Conservation (phyloP, 2,329 filamentous ascomycete species). For the Penicillium sp. region DNA sequence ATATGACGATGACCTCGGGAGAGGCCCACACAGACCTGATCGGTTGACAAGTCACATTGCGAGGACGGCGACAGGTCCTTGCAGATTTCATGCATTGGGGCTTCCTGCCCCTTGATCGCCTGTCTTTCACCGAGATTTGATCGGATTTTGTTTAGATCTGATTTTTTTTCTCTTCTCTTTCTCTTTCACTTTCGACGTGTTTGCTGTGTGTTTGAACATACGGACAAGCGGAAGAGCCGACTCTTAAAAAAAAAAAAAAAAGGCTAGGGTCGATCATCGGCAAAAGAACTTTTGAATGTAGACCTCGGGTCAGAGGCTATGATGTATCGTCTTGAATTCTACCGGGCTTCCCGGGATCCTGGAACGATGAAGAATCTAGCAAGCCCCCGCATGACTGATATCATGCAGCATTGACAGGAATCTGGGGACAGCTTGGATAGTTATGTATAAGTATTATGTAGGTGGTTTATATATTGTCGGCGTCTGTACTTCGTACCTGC, state of each 20-base stretch:
- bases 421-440: slow-evolving; percentile 1
- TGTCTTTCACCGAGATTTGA: neutral
- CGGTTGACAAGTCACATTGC: slow-evolving; percentile 33
- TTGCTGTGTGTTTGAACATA: neutral
- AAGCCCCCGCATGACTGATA: slow-evolving; percentile 18
- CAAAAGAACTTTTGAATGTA: neutral
- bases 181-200: neutral
- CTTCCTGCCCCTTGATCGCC: slow-evolving; percentile 11
- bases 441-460: neutral
- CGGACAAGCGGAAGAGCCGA: neutral
- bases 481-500: neutral
- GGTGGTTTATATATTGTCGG: neutral
- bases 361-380: slow-evolving; percentile 12
- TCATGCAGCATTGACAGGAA: slow-evolving; percentile 14
- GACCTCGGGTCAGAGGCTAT: neutral
- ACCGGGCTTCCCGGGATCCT: slow-evolving; percentile 14
- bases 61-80: slow-evolving; percentile 31
- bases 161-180: neutral
- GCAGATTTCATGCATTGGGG: slow-evolving; percentile 28
- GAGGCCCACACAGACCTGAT: slow-evolving; percentile 3
- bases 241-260: neutral
- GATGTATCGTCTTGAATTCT: slow-evolving; percentile 5
- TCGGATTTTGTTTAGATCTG: neutral
- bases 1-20: slow-evolving; percentile 10
- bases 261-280: neutral